phyloP scores from a whole-genome alignment of 2,329 filamentous ascomycete species.

The Xylaria sp. region DNA sequence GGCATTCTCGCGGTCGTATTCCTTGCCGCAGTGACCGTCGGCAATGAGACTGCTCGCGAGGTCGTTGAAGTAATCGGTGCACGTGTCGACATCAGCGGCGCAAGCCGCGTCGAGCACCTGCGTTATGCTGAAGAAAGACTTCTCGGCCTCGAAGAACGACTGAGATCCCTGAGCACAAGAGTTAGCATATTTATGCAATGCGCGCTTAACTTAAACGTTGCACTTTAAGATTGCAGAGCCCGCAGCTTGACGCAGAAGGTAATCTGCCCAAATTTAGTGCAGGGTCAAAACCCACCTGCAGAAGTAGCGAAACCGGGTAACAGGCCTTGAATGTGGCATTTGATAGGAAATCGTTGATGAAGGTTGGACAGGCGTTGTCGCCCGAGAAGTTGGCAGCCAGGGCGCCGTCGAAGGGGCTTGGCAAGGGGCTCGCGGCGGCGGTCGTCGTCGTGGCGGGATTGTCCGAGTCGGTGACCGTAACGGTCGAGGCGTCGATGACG shows the following conservation, averaged over 20 bases:
- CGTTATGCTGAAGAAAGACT: slow-evolving; percentile 77
- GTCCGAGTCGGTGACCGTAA: slow-evolving; percentile 45
- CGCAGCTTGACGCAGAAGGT: background rate
- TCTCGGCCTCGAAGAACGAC: slow-evolving; percentile 83
- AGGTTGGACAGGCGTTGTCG: slow-evolving; percentile 68
- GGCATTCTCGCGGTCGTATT: slow-evolving; percentile 74
- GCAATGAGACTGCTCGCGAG: slow-evolving; percentile 74
- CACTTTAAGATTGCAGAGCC: background rate
- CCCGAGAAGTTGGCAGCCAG: slow-evolving; percentile 71
- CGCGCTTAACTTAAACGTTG: too few relatives aligned
- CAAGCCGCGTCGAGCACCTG: slow-evolving; percentile 84
- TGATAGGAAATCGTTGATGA: slow-evolving; percentile 74
- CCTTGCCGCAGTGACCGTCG: slow-evolving; percentile 74
- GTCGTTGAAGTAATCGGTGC: slow-evolving; percentile 70
- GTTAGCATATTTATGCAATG: slow-evolving; percentile 26
- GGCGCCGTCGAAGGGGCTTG: slow-evolving; percentile 74
- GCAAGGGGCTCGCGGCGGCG: slow-evolving; percentile 58
- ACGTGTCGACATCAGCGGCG: slow-evolving; percentile 71
- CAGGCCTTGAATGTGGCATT: slow-evolving; percentile 77
- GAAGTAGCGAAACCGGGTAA: slow-evolving; percentile 84
- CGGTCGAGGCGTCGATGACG: slow-evolving; percentile 47
- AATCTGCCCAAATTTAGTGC: background rate
- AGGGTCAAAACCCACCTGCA: slow-evolving; percentile 68
- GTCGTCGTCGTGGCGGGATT: slow-evolving; percentile 46
- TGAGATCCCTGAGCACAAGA: slow-evolving; percentile 72